Conservation (phyloP, 768 basidiomycete species). For the Hygrophorus russula region DNA sequence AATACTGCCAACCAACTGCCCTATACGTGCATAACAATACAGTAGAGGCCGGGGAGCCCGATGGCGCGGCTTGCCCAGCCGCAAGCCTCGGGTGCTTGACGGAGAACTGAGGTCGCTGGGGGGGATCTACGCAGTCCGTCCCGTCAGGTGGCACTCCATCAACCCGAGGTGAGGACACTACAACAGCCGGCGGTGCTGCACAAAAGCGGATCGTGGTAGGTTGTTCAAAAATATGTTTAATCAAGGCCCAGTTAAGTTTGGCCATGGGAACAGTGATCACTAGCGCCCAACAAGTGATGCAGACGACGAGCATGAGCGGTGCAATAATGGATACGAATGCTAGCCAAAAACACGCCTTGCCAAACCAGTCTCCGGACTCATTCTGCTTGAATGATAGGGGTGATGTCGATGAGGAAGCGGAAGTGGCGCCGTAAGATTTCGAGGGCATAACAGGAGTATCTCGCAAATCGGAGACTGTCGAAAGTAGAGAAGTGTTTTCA, state of each 20-base stretch:
- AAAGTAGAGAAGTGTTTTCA: constrained; percentile 40
- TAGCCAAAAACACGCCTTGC: constrained; percentile 76
- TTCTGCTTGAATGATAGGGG: constrained; percentile 21
- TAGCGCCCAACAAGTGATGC: constrained; percentile 88
- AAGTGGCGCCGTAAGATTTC: constrained; percentile 64
- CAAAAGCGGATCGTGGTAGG: constrained; percentile 89
- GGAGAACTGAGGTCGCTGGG: constrained; percentile 35
- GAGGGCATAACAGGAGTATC: constrained; percentile 25
- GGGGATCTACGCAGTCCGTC: constrained; percentile 13
- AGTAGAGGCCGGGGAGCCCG: constrained; percentile 61
- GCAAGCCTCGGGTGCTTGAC: constrained; percentile 66
- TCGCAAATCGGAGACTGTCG: constrained; percentile 13
- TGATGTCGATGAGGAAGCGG: constrained; percentile 19
- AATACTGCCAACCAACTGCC: constrained; percentile 84
- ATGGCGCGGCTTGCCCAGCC: constrained; percentile 85
- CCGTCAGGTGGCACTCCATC: constrained; percentile 17
- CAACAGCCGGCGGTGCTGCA: constrained; percentile 66
- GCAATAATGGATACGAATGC: constrained; percentile 68
- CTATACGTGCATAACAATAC: constrained; percentile 92
- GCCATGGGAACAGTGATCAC: constrained; percentile 98
- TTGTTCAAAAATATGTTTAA: constrained; percentile 67
- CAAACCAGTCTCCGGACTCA: constrained; percentile 42
- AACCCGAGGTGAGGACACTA: constrained; percentile 27
- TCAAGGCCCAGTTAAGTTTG: constrained; percentile 89
- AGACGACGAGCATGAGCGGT: constrained; percentile 81